Conservation (phyloP, 176 grass and related monocot species). For the Bothriochloa decipiens region DNA sequence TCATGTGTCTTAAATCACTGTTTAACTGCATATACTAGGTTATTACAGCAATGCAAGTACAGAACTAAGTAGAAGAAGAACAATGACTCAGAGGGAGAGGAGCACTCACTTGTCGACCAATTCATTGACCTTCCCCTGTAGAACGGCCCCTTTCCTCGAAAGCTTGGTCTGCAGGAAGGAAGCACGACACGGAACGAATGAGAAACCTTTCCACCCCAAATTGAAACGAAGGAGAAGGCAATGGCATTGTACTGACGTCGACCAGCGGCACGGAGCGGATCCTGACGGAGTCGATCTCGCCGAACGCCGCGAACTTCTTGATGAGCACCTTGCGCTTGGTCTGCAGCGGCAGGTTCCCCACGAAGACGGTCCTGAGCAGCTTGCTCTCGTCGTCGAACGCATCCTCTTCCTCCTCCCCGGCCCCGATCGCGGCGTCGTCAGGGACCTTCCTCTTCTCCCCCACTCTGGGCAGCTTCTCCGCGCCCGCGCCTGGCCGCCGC, state of each 20-base stretch:
- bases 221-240: no score
- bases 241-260: constrained; percentile 74
- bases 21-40: not conserved
- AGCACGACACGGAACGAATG: not conserved
- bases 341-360: constrained; percentile 85
- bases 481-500: not conserved
- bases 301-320: constrained; percentile 76
- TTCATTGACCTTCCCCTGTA: constrained; percentile 79
- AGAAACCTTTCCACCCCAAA: not conserved
- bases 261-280: constrained; percentile 85
- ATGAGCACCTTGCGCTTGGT: constrained; percentile 67
- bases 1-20: not conserved
- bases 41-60: not conserved
- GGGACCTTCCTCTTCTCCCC: constrained; percentile 80
- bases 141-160: constrained; percentile 73
- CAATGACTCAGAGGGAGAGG: not conserved
- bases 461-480: constrained; percentile 33
- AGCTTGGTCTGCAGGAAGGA: constrained; percentile 69
- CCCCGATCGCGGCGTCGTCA: constrained; percentile 34
- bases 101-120: constrained; percentile 64
- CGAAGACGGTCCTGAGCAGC: constrained; percentile 86
- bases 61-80: constrained; percentile 4
- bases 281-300: constrained; percentile 78
- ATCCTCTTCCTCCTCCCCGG: constrained; percentile 49
- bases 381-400: constrained; percentile 86